These are phyloP conservation scores for Phytophthora colocasiae DNA, from an alignment of 352 stramenopile species.

Conservation along the genomic window DNA sequence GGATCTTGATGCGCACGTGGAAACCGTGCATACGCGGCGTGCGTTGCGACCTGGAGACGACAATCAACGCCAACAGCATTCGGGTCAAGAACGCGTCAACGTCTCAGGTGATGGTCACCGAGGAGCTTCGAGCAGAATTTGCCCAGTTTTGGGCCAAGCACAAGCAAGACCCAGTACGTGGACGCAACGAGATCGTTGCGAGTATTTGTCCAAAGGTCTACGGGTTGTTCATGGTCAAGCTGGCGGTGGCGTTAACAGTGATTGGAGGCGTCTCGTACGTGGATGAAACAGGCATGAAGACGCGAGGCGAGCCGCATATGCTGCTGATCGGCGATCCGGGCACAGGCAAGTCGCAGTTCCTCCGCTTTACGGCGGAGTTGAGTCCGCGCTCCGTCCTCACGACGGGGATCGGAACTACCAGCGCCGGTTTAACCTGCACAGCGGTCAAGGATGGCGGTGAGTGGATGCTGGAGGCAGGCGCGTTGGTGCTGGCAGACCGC, in stretches of 20 bases:
- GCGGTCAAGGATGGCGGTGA: slow-evolving; percentile 96
- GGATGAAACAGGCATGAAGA: slow-evolving; percentile 75
- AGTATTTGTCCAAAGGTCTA: slow-evolving; percentile 96
- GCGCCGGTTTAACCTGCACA: slow-evolving; percentile 96
- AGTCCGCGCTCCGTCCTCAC: slow-evolving; percentile 96
- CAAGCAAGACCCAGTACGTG: slow-evolving; percentile 52
- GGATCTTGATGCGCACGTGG: slow-evolving; percentile 95
- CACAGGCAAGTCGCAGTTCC: slow-evolving; percentile 95
- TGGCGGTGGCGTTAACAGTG: slow-evolving; percentile 93
- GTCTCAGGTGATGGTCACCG: slow-evolving; percentile 68
- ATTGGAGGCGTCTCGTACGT: slow-evolving; percentile 90
- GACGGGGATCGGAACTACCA: slow-evolving; percentile 97
- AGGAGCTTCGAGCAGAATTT: slow-evolving; percentile 92
- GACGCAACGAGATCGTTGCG: slow-evolving; percentile 92
- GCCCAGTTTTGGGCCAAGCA: slow-evolving; percentile 89
- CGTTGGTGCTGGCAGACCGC: slow-evolving; percentile 91
- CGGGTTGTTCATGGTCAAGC: slow-evolving; percentile 94
- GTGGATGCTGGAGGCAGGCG: slow-evolving; percentile 97
- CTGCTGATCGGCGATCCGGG: slow-evolving; percentile 83
- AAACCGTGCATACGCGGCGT: slow-evolving; percentile 73
- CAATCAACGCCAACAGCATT: slow-evolving; percentile 82
- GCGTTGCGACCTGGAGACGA: slow-evolving; percentile 92
- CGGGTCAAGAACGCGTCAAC: slow-evolving; percentile 71
- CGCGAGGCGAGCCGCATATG: slow-evolving; percentile 87
- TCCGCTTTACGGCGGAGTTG: slow-evolving; percentile 95